These are phyloP conservation scores for Mortierella claussenii DNA, from an alignment of 192 early-diverging fungal genomes.

Conservation along the genomic window DNA sequence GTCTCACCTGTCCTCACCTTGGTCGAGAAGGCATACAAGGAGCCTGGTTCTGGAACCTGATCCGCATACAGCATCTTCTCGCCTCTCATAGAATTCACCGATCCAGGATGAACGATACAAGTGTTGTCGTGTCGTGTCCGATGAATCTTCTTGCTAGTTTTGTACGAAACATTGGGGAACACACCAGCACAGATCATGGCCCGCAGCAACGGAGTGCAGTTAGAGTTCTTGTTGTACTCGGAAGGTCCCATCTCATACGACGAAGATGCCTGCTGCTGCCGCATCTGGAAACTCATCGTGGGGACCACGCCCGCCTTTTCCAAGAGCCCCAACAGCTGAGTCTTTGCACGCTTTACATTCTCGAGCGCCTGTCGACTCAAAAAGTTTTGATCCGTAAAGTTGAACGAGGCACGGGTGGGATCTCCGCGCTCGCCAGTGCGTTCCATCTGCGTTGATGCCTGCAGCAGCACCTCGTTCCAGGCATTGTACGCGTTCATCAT, in stretches of 20 bases:
- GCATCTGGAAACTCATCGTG: slow-evolving; percentile 38
- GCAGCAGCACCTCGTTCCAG: slow-evolving; percentile 52
- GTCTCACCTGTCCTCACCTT: slow-evolving; percentile 53
- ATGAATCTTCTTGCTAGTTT: slow-evolving; percentile 53
- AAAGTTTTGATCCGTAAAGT: slow-evolving; percentile 58
- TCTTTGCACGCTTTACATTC: slow-evolving; percentile 56
- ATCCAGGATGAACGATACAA: slow-evolving; percentile 54
- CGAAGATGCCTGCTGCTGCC: slow-evolving; percentile 24
- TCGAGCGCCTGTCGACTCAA: slow-evolving; percentile 53
- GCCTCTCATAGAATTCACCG: slow-evolving; percentile 53
- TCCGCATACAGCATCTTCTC: slow-evolving; percentile 34
- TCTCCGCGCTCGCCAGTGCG: slow-evolving; percentile 45
- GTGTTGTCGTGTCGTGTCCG: slow-evolving; percentile 54
- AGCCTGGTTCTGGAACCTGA: slow-evolving; percentile 41
- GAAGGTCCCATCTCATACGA: slow-evolving; percentile 53
- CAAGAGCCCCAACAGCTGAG: slow-evolving; percentile 54
- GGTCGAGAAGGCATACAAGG: slow-evolving; percentile 56
- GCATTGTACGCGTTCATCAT: slow-evolving; percentile 60
- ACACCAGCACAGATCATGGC: slow-evolving; percentile 84
- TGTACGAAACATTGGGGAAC: slow-evolving; percentile 74
- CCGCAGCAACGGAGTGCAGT: slow-evolving; percentile 71
- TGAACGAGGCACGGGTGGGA: slow-evolving; percentile 35
- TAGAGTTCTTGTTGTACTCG: slow-evolving; percentile 67
- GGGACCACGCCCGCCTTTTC: slow-evolving; percentile 57
- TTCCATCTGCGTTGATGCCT: slow-evolving; percentile 16